Evolutionary conservation across 106 monocot genomes (phyloP).

Genomic region (Phalaenopsis equestris): DNA sequence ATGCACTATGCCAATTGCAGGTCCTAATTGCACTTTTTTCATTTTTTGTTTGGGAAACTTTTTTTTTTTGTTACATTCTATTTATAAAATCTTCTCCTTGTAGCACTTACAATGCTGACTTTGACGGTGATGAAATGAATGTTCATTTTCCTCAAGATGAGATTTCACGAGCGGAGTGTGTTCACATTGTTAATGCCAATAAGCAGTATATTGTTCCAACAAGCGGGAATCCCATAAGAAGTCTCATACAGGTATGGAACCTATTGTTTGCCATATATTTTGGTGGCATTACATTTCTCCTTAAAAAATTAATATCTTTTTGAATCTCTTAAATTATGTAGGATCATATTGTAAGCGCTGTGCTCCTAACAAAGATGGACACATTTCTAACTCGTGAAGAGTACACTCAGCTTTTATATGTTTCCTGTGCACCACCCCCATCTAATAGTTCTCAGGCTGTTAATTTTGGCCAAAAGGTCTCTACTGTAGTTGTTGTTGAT

Average conservation of each 20-base stretch:
- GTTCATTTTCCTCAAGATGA: constrained; percentile 98
- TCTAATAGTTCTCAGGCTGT: constrained; percentile 15
- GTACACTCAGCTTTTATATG: constrained; percentile 75
- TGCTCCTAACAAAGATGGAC: constrained; percentile 76
- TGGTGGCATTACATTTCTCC: neutral
- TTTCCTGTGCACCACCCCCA: constrained; percentile 44
- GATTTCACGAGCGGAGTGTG: constrained; percentile 82
- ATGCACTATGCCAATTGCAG: constrained; percentile 99
- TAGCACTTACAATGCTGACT: constrained; percentile 99
- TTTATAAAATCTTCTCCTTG: constrained; percentile 7
- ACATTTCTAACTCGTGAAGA: constrained; percentile 90
- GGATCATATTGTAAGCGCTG: constrained; percentile 97
- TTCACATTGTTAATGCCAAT: constrained; percentile 90
- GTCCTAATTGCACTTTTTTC: constrained; percentile 17
- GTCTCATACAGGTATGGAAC: constrained; percentile 79
- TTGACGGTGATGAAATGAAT: constrained; percentile 99
- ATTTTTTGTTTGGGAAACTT: neutral
- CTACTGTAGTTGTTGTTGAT: constrained; percentile 21
- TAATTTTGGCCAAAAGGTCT: constrained; percentile 35
- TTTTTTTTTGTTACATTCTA: neutral
- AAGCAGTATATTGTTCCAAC: constrained; percentile 82
- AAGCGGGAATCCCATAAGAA: constrained; percentile 86
- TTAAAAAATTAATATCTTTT: neutral
- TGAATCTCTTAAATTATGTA: constrained; percentile 20
- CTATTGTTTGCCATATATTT: neutral